These are phyloP conservation scores for Acorus calamus DNA, from an alignment of 106 monocot species.

Conservation along the genomic window DNA sequence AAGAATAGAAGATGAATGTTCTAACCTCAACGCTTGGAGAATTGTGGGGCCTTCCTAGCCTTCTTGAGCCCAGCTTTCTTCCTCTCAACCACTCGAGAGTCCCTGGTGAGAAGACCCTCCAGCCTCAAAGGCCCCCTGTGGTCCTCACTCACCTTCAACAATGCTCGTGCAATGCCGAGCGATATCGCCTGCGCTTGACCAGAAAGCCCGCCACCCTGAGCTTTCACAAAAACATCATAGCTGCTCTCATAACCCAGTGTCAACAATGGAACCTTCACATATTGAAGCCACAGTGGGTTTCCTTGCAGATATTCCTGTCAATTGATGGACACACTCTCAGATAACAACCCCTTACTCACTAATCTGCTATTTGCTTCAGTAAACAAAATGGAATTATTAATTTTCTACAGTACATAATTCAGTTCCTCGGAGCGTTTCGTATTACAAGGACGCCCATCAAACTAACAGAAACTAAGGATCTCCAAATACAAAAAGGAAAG, in stretches of 20 bases:
- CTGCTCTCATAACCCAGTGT: slow-evolving; percentile 72
- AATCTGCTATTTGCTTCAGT: background rate
- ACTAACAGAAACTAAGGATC: too few relatives aligned
- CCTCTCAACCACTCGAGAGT: slow-evolving; percentile 84
- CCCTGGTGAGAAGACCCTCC: slow-evolving; percentile 85
- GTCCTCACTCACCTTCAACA: slow-evolving; percentile 82
- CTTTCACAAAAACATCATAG: slow-evolving; percentile 91
- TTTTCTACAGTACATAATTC: too few relatives aligned
- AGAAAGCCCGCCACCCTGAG: slow-evolving; percentile 86
- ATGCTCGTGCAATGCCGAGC: slow-evolving; percentile 79
- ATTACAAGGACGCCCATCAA: too few relatives aligned
- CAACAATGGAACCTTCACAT: slow-evolving; percentile 58
- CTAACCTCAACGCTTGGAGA: slow-evolving; percentile 70
- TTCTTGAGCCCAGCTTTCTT: slow-evolving; percentile 95
- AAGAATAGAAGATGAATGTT: too few relatives aligned
- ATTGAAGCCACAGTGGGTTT: slow-evolving; percentile 78
- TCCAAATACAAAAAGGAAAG: background rate
- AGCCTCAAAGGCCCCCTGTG: slow-evolving; percentile 54
- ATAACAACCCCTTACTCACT: background rate
- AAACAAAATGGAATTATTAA: too few relatives aligned
- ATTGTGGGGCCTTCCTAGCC: slow-evolving; percentile 86
- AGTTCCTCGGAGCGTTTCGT: too few relatives aligned
- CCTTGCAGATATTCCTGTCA: slow-evolving; percentile 90
- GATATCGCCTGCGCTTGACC: slow-evolving; percentile 95
- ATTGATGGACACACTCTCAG: background rate